Evolutionary conservation across 2,329 filamentous ascomycete species (phyloP).

Genomic region (Elsinoe batatas): DNA sequence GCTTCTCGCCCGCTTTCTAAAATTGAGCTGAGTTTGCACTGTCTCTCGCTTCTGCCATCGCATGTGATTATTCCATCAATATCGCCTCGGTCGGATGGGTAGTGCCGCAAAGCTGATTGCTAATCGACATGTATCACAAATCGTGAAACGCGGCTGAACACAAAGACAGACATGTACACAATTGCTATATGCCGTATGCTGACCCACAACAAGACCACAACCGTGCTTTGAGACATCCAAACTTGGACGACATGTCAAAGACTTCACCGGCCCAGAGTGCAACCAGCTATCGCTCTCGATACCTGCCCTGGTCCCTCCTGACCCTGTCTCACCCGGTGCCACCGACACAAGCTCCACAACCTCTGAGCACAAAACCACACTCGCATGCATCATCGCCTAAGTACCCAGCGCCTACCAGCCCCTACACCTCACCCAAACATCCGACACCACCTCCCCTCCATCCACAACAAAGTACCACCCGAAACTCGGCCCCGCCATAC

Average conservation of each 20-base stretch:
- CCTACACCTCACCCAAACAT: slow-evolving; percentile 63
- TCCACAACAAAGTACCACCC: slow-evolving; percentile 68
- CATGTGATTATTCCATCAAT: background rate
- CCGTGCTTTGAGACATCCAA: background rate
- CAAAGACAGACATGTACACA: background rate
- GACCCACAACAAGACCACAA: background rate
- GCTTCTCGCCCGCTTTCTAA: background rate
- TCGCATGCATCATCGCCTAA: background rate
- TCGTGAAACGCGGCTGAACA: slow-evolving; percentile 10
- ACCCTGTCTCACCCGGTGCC: background rate
- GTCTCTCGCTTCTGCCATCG: slow-evolving; percentile 1
- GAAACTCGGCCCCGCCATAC: slow-evolving; percentile 62
- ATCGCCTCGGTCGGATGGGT: background rate
- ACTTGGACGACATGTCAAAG: background rate
- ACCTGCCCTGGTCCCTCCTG: background rate
- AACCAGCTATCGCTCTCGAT: too few species aligned
- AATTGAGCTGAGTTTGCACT: slow-evolving; percentile 1
- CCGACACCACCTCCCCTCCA: slow-evolving; percentile 50
- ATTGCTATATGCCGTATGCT: background rate
- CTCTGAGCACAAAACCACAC: background rate
- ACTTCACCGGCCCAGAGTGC: too few species aligned
- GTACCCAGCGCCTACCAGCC: slow-evolving; percentile 47
- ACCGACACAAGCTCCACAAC: background rate
- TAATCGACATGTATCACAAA: slow-evolving; percentile 2
- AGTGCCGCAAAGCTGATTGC: background rate